These are phyloP conservation scores for Fallopia convolvulus DNA, from an alignment of 148 eudicot genomes.

Conservation along the genomic window DNA sequence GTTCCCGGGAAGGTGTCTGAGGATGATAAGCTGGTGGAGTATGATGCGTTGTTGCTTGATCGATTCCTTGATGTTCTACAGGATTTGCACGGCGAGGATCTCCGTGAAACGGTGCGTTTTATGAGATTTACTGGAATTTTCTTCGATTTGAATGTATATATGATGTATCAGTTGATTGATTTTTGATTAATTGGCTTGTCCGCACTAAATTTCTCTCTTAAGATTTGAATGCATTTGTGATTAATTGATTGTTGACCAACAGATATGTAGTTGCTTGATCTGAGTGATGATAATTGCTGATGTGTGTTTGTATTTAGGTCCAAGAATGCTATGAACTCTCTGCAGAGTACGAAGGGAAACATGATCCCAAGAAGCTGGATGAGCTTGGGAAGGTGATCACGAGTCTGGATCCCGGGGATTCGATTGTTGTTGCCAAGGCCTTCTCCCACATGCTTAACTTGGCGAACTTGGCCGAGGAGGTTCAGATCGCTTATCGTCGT, in stretches of 20 bases:
- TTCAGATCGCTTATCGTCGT: conserved; percentile 82
- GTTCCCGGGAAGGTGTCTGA: conserved; percentile 73
- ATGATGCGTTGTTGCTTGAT: conserved; percentile 70
- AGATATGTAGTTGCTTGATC: background rate
- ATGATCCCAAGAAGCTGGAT: conserved; percentile 66
- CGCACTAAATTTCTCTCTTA: background rate
- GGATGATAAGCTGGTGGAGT: conserved; percentile 76
- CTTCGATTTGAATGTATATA: background rate
- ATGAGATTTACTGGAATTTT: background rate
- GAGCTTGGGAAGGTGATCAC: conserved; percentile 86
- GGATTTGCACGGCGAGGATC: conserved; percentile 73
- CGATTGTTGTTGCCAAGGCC: conserved; percentile 81
- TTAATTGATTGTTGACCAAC: background rate
- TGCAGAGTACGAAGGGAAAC: conserved; percentile 86
- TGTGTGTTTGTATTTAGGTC: conserved; percentile 33
- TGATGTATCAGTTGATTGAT: background rate
- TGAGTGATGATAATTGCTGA: background rate
- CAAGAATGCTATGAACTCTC: conserved; percentile 96
- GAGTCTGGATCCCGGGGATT: conserved; percentile 90
- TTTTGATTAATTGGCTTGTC: background rate
- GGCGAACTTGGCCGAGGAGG: conserved; percentile 92
- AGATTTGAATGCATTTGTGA: background rate
- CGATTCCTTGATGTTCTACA: conserved; percentile 77
- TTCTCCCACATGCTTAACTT: conserved; percentile 97
- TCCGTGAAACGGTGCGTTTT: conserved; percentile 51